Evolutionary conservation across 169 alveolate genomes (phyloP), one percentile per base, ranked within the genome.

Genomic region (Eimeria sp.): DNA sequence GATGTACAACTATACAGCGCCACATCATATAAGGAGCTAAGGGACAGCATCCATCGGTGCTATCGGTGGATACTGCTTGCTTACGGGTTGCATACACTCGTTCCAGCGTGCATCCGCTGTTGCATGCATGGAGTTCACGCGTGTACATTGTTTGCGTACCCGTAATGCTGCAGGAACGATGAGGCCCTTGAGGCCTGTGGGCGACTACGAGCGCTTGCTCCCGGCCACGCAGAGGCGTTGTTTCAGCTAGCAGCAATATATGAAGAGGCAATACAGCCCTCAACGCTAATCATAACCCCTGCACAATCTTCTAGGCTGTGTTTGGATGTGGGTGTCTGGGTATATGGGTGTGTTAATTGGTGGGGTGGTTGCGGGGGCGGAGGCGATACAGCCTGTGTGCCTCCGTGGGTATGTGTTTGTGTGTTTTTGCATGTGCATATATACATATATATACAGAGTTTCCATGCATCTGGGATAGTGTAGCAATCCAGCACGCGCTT

Each of bases 181-280:
- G 95, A 97, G 92, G 98, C 98, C 14, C 89, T 97, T 20, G 97
- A 97, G 93, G 99, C 99, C 25, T 98, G 98, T 87, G 99, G 97
- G 95, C 98, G 98, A 96, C 95, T 98, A 51, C 98, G 98, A 86
- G 97, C 98, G 0, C 98, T 98, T 45, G n/a, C 82, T 34, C 96
- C 96, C 0, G 61, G 57, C 34, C 95, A 86, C 65, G 89, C 96
- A 40, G 96, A 94, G 61, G 95, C 76, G 5, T 82, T 94, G 5
- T 94, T 84, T 54, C 96, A 86, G 73, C 72, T 87, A 51, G 96
- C 92, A 10, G 49, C 75, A 54, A 86, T 86, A 5, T 86, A 86
- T n/a, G 92, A 86, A 58, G 63, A 86, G 58, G 92, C 58, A 86
- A 30, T 11, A 10, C 47, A 43, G 5, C 61, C 61, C 63, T 76